These are phyloP conservation scores for Alternaria panax DNA, from an alignment of 2,329 filamentous ascomycete genomes.

Conservation along the genomic window DNA sequence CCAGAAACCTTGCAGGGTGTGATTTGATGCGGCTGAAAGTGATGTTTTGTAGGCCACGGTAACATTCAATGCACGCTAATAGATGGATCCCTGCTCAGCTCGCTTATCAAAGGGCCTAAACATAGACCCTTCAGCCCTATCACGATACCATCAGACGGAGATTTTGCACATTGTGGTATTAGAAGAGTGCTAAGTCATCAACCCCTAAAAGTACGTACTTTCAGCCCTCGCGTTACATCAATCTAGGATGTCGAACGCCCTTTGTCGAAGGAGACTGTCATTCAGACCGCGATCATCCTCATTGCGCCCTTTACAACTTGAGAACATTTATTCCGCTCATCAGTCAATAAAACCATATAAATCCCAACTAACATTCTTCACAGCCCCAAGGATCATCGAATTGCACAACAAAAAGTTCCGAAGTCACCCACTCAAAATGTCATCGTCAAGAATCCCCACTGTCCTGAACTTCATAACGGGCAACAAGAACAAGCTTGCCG, in stretches of 20 bases:
- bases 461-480: conserved; percentile 93
- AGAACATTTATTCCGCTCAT: conserved; percentile 17
- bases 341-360: conserved; percentile 17
- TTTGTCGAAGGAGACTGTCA: neutral
- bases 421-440: conserved; percentile 11
- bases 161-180: conserved; percentile 2
- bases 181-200: conserved; percentile 1
- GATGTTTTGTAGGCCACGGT: conserved; percentile 15
- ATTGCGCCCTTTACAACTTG: conserved; percentile 4
- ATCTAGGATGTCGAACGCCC: neutral
- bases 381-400: neutral
- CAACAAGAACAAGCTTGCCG: conserved; percentile 90
- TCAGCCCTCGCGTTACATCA: neutral
- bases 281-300: neutral
- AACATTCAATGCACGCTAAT: conserved; percentile 12
- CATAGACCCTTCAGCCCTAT: conserved; percentile 18
- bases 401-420: neutral
- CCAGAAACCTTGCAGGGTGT: conserved; percentile 14
- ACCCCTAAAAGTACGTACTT: conserved; percentile 4
- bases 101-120: conserved; percentile 16
- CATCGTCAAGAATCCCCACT: conserved; percentile 45
- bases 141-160: conserved; percentile 1
- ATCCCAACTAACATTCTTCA: neutral
- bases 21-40: conserved; percentile 18
- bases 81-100: conserved; percentile 15